Percentiles rank a stretch among this genome's conserved stretches.
These are phyloP conservation scores for Hanseniaspora sp. DNA, from an alignment of 1,139 yeast species.

Conservation along the genomic window DNA sequence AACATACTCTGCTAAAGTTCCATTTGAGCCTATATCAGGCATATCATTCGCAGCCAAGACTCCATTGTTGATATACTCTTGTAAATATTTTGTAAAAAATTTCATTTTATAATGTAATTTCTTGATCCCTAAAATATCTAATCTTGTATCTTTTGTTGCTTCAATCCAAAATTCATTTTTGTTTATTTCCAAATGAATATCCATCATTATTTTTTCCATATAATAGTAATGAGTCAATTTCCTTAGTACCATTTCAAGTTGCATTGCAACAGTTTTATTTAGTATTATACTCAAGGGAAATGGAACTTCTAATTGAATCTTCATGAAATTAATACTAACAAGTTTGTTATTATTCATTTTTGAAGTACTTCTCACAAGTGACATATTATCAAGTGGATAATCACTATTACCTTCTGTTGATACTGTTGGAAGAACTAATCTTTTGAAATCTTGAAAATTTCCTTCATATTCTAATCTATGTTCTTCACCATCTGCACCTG, in stretches of 20 bases:
- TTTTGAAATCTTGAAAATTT: constrained; percentile 23
- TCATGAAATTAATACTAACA: constrained; percentile 46
- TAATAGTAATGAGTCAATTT: constrained; percentile 54
- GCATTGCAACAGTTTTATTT: constrained; percentile 58
- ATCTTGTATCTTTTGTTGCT: not conserved
- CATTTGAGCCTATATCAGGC: not conserved
- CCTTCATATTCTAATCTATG: constrained; percentile 18
- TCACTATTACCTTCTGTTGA: constrained; percentile 20
- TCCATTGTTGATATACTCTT: constrained; percentile 25
- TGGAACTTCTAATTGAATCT: constrained; percentile 60
- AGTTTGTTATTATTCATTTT: constrained; percentile 28
- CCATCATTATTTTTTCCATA: constrained; percentile 48
- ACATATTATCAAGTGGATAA: too few species aligned
- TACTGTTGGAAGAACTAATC: constrained; percentile 20
- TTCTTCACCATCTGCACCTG: not conserved
- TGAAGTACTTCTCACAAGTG: constrained; percentile 21
- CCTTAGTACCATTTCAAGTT: constrained; percentile 72
- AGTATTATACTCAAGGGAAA: constrained; percentile 75
- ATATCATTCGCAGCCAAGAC: constrained; percentile 19
- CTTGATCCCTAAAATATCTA: constrained; percentile 21
- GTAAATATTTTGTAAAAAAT: constrained; percentile 23
- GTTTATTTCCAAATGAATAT: constrained; percentile 64
- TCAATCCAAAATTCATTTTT: constrained; percentile 56
- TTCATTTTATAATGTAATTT: constrained; percentile 26
- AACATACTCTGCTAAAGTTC: constrained; percentile 15